phyloP scores from a whole-genome alignment of 352 stramenopile species.

The Phytopythium oedochilum region DNA sequence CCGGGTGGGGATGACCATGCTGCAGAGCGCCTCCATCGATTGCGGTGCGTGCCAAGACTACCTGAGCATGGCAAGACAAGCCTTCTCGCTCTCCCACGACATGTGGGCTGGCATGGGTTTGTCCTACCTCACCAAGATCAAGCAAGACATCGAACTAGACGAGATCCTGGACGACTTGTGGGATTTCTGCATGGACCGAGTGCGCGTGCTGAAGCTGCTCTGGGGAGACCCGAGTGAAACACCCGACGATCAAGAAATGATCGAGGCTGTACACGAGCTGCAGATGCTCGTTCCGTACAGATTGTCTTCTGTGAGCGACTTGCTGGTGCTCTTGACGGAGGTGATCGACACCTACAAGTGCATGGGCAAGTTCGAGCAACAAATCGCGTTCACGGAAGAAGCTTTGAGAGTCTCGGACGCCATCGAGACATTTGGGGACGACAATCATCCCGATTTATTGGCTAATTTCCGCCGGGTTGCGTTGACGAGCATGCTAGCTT shows the following conservation, averaged over 20 bases:
- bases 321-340: slow-evolving; percentile 46
- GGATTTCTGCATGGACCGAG: slow-evolving; percentile 66
- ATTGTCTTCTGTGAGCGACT: slow-evolving; percentile 20
- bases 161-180: slow-evolving; percentile 76
- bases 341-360: slow-evolving; percentile 46
- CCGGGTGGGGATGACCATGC: slow-evolving; percentile 52
- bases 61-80: slow-evolving; percentile 45
- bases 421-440: slow-evolving; percentile 30
- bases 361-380: slow-evolving; percentile 25
- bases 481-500: slow-evolving; percentile 40
- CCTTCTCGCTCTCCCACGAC: slow-evolving; percentile 32
- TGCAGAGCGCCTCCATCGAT: slow-evolving; percentile 51
- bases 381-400: slow-evolving; percentile 54
- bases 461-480: slow-evolving; percentile 35
- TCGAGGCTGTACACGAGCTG: slow-evolving; percentile 61
- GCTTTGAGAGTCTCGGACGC: slow-evolving; percentile 48
- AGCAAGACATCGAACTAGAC: slow-evolving; percentile 57
- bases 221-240: slow-evolving; percentile 5
- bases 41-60: slow-evolving; percentile 47
- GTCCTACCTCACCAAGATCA: slow-evolving; percentile 59
- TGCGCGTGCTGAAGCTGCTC: slow-evolving; percentile 46
- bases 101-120: slow-evolving; percentile 70
- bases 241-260: slow-evolving; percentile 20
- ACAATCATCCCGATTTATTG: slow-evolving; percentile 14
- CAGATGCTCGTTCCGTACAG: slow-evolving; percentile 74